Conservation (phyloP, 2,329 filamentous ascomycete genomes). For the Hortaea werneckii region DNA sequence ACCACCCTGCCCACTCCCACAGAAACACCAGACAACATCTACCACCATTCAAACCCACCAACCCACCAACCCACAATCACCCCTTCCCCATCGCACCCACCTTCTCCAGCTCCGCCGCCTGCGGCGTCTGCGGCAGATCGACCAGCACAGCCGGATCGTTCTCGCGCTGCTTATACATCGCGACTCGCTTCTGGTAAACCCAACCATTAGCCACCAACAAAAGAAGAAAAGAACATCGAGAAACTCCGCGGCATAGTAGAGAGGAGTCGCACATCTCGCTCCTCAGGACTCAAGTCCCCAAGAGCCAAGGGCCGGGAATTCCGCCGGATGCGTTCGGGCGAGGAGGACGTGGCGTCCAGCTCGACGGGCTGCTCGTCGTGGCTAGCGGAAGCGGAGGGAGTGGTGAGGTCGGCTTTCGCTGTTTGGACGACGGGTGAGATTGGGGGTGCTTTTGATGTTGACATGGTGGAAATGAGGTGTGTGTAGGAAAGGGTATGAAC, state of each 20-base stretch:
- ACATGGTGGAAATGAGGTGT: slow-evolving; percentile 4
- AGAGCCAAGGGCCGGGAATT: slow-evolving; percentile 10
- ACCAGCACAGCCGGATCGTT: slow-evolving; percentile 37
- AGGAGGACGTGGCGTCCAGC: slow-evolving; percentile 22
- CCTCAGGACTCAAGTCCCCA: slow-evolving; percentile 15
- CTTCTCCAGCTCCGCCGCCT: slow-evolving; percentile 34
- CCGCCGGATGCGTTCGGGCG: slow-evolving; percentile 7
- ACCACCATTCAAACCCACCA: not conserved
- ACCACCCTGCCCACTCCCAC: no score
- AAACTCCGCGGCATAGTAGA: not conserved
- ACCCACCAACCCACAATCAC: not conserved
- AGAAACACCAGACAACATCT: no score
- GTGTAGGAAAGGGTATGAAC: no score
- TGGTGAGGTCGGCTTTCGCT: slow-evolving; percentile 25
- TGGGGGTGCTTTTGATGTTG: slow-evolving; percentile 7
- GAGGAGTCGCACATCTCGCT: slow-evolving; percentile 12
- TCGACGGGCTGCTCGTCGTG: slow-evolving; percentile 37
- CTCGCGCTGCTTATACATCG: slow-evolving; percentile 27
- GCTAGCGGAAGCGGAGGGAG: slow-evolving; percentile 22
- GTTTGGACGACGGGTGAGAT: slow-evolving; percentile 18
- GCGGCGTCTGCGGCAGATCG: slow-evolving; percentile 34
- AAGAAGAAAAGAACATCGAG: not conserved
- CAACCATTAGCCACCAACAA: not conserved
- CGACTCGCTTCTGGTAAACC: slow-evolving; percentile 26
- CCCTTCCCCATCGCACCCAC: slow-evolving; percentile 2